Conservation (phyloP, 257 asterid genomes). For the Euphrasia confusa region DNA sequence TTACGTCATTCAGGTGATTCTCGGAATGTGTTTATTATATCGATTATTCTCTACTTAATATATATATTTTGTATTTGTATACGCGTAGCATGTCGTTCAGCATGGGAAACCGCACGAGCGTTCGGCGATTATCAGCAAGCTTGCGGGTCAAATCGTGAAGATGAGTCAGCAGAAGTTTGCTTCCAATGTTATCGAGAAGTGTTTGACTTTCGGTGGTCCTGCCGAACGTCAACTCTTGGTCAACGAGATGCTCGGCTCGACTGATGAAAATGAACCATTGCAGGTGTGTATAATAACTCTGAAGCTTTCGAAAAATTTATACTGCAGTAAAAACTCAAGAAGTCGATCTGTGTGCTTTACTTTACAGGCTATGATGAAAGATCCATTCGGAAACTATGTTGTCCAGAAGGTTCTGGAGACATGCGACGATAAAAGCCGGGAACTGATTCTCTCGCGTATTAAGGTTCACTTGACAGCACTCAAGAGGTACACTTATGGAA, state of each 20-base stretch:
- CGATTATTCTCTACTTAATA: not conserved
- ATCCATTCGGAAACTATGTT: constrained; percentile 82
- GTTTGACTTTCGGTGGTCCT: constrained; percentile 67
- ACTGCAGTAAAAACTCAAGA: no score
- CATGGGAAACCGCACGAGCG: constrained; percentile 74
- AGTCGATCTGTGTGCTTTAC: not conserved
- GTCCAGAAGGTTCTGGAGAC: constrained; percentile 92
- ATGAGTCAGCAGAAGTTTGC: constrained; percentile 95
- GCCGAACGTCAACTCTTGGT: constrained; percentile 68
- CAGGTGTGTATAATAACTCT: constrained; percentile 44
- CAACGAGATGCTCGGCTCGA: constrained; percentile 82
- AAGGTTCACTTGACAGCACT: constrained; percentile 73
- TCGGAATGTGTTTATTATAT: not conserved
- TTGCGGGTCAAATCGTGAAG: constrained; percentile 81
- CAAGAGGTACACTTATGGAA: constrained; percentile 84
- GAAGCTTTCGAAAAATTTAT: no score
- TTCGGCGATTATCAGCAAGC: constrained; percentile 57
- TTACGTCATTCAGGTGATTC: constrained; percentile 80
- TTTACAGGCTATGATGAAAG: constrained; percentile 88
- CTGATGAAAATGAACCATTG: constrained; percentile 77
- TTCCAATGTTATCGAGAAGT: constrained; percentile 87
- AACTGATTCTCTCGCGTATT: constrained; percentile 67
- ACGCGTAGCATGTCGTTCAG: constrained; percentile 70
- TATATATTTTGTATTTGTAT: constrained; percentile 4
- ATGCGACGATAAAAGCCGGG: constrained; percentile 66